A percentile compares a stretch with the other conserved stretches of the same genome.
Conservation (phyloP, 202 grass and related monocot genomes). For the Bolboschoenoplectus hybrid region DNA sequence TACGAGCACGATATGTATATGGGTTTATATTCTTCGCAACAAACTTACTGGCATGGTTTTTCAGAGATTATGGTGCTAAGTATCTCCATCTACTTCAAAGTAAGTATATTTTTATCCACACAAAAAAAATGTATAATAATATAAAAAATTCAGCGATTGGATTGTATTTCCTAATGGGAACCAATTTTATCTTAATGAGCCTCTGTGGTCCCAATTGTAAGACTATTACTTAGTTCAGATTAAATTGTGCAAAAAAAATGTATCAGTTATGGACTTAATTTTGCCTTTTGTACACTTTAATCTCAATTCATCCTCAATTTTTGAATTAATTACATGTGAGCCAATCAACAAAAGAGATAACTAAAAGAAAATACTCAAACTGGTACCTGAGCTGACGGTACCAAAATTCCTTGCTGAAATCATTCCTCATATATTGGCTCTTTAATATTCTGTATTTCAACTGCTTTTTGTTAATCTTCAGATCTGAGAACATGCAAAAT, state of each 20-base stretch:
- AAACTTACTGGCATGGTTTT: conserved; percentile 85
- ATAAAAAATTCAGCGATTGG: neutral
- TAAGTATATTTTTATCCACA: conserved; percentile 37
- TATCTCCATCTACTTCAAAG: conserved; percentile 56
- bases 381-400: conserved; percentile 1
- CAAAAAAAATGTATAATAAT: neutral
- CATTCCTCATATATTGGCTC: conserved; percentile 7
- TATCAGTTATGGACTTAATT: neutral
- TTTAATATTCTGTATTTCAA: neutral
- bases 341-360: neutral
- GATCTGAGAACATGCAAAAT: conserved; percentile 69
- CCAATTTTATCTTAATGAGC: neutral
- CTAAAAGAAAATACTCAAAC: neutral
- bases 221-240: neutral
- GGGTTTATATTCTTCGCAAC: conserved; percentile 85
- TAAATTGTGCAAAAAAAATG: neutral
- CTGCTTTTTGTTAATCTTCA: conserved; percentile 38
- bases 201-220: neutral
- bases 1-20: conserved; percentile 64
- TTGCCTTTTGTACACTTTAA: neutral
- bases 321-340: neutral
- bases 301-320: neutral
- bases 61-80: conserved; percentile 86
- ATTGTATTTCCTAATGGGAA: neutral
- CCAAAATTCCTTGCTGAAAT: neutral